Base-by-base conservation (phyloP, 768 basidiomycete species). In the Auricularia sp. region DNA sequence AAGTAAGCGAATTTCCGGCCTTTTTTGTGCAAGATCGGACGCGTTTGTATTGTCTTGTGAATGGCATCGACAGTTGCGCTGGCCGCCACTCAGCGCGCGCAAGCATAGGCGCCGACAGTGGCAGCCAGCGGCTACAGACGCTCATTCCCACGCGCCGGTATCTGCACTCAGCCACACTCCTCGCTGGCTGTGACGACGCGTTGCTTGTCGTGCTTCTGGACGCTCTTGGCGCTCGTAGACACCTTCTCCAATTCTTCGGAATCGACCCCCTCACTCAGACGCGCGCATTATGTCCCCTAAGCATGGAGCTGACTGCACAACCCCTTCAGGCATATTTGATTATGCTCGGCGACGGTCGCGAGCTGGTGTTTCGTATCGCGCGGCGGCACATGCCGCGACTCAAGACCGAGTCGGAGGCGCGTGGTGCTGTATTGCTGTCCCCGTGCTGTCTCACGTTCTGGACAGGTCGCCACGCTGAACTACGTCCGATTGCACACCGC, bases 401-500 rank as follows among this genome's bases (percentile, higher is more conserved):
- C 68, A 93, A 93, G 77, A 91, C 88, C 3, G 87, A 90, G 72
- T 92, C 91, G 0, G 91, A 93, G 71, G 68, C 66, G n/a, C 67
- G 66, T 66, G 43, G 42, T 62, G 62, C 47, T 23, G 51, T 44
- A 11, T 44, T 51, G 35, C 59, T 39, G 23, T 36, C 54, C 42
- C 36, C 62, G 29, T 21, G 34, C 58, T 56, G 53, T 39, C 34
- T 34, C 60, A n/a, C 56, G 34, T 10, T 33, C 8, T 14, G 39
- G 33, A 11, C 64, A 69, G 68, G 87, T 91, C 7, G 90, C 91
- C 3, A 93, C 91, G 0, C 86, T 93, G 77, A 80, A 82, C n/a
- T 93, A 87, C 72, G 80, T 93, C 34, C 85, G 88, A 61, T 79
- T 86, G 68, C 80, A 83, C 67, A 89, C 89, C 3, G 74, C 76